A percentile compares a stretch with the other conserved stretches of the same genome.
Evolutionary conservation across 768 basidiomycete genomes (phyloP).

Genomic region (Fomitopsis serialis): DNA sequence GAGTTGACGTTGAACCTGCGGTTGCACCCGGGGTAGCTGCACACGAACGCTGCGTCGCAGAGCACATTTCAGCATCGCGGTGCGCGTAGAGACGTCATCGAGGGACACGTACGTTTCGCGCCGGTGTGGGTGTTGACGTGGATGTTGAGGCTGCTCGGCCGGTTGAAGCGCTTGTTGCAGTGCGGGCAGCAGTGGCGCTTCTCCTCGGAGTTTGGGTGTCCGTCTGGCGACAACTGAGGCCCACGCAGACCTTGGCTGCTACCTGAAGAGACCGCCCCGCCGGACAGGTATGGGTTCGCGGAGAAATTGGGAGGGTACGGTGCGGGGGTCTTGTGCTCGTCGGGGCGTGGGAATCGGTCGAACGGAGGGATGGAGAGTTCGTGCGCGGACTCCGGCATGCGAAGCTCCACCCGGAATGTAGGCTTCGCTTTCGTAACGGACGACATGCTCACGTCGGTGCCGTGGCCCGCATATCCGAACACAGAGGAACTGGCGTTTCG

Average conservation of each 20-base stretch:
- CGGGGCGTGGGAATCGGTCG: neutral
- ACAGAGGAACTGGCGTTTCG: neutral
- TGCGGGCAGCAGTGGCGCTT: conserved; percentile 32
- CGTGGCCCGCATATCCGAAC: neutral
- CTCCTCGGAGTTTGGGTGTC: conserved; percentile 13
- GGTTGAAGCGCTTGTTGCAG: conserved; percentile 62
- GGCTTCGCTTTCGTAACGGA: conserved; percentile 7
- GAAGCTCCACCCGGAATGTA: conserved; percentile 8
- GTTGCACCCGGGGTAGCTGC: conserved; percentile 69
- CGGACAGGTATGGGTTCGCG: conserved; percentile 4
- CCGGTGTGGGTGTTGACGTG: conserved; percentile 69
- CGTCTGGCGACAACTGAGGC: neutral
- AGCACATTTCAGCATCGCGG: conserved; percentile 6
- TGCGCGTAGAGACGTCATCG: too few species aligned
- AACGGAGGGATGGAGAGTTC: neutral
- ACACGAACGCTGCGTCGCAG: conserved; percentile 53
- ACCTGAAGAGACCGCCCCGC: conserved; percentile 1
- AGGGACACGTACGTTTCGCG: conserved; percentile 47
- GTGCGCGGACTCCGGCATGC: neutral
- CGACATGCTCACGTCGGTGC: neutral
- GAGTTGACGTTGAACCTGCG: conserved; percentile 81
- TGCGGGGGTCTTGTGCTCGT: neutral
- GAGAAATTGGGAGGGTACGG: neutral
- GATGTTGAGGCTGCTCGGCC: conserved; percentile 61
- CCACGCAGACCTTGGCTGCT: conserved; percentile 6